A percentile compares a stretch with the other conserved stretches of the same genome.
Conservation (phyloP, 2,329 filamentous ascomycete genomes). For the Colletotrichum musicola region DNA sequence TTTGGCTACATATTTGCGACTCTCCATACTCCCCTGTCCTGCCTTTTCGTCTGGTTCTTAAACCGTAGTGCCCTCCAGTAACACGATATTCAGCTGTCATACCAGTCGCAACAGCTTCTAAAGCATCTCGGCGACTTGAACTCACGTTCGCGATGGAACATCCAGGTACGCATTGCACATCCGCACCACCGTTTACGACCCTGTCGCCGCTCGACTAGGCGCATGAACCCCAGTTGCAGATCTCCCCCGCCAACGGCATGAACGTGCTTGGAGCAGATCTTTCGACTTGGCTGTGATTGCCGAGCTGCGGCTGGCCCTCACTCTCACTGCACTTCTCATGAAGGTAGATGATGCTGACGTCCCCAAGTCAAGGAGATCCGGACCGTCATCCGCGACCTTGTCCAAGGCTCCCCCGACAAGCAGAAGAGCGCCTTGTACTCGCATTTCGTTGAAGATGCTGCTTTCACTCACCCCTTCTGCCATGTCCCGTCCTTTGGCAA, state of each 20-base stretch:
- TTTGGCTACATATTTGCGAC: neutral
- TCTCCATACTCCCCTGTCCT: neutral
- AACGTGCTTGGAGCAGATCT: neutral
- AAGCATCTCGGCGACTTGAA: neutral
- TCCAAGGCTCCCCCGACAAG: conserved; percentile 73
- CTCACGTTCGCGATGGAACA: conserved; percentile 29
- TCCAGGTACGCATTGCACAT: conserved; percentile 25
- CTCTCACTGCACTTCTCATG: neutral
- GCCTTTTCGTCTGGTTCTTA: no score
- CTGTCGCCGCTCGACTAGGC: neutral
- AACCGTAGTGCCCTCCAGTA: neutral
- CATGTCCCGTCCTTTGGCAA: conserved; percentile 70
- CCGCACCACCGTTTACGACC: no score
- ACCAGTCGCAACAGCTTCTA: neutral
- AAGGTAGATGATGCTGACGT: conserved; percentile 17
- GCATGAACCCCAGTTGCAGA: neutral
- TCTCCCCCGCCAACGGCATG: neutral
- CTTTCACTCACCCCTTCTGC: conserved; percentile 84
- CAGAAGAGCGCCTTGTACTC: conserved; percentile 75
- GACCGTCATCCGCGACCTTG: conserved; percentile 75
- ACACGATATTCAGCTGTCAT: neutral
- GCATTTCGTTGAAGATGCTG: conserved; percentile 80
- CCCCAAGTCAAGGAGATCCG: conserved; percentile 69
- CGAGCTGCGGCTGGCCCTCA: no score
- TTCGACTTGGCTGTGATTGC: no score